These are phyloP conservation scores for Penicillium sp. DNA, from an alignment of 2,329 filamentous ascomycete genomes.

Conservation along the genomic window DNA sequence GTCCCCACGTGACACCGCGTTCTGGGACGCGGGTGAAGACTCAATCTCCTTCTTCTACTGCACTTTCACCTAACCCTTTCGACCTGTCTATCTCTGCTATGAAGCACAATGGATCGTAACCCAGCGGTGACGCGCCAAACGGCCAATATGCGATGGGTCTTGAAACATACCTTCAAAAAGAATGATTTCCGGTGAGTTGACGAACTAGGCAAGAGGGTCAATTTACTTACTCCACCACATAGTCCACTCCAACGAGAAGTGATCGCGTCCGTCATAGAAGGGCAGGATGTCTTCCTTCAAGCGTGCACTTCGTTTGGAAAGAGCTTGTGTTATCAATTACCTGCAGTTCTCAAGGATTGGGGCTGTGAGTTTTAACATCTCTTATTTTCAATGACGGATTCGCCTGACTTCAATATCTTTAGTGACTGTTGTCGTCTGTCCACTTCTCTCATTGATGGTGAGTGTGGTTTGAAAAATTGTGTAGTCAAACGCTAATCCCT, in stretches of 20 bases:
- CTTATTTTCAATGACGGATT: not conserved
- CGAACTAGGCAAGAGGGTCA: not conserved
- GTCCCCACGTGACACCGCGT: constrained; percentile 32
- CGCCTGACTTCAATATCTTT: constrained; percentile 14
- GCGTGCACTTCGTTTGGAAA: constrained; percentile 77
- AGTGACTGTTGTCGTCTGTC: constrained; percentile 90
- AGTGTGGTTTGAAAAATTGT: constrained; percentile 11
- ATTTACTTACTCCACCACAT: constrained; percentile 1
- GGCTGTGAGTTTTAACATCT: constrained; percentile 62
- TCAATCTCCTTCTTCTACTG: not conserved
- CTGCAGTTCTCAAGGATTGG: constrained; percentile 74
- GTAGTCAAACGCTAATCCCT: not conserved
- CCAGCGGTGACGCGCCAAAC: constrained; percentile 29
- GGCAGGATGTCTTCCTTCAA: constrained; percentile 90
- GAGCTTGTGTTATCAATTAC: constrained; percentile 88
- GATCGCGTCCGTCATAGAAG: constrained; percentile 74
- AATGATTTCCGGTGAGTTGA: constrained; percentile 63
- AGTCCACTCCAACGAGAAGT: constrained; percentile 86
- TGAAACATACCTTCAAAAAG: constrained; percentile 72
- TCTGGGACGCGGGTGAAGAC: constrained; percentile 1
- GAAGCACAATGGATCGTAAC: constrained; percentile 30
- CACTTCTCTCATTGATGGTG: constrained; percentile 85
- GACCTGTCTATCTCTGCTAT: constrained; percentile 16
- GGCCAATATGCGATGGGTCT: constrained; percentile 70
- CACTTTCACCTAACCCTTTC: not conserved